Conservation (phyloP, 805 yeast species). For the Ogataea corticis region DNA sequence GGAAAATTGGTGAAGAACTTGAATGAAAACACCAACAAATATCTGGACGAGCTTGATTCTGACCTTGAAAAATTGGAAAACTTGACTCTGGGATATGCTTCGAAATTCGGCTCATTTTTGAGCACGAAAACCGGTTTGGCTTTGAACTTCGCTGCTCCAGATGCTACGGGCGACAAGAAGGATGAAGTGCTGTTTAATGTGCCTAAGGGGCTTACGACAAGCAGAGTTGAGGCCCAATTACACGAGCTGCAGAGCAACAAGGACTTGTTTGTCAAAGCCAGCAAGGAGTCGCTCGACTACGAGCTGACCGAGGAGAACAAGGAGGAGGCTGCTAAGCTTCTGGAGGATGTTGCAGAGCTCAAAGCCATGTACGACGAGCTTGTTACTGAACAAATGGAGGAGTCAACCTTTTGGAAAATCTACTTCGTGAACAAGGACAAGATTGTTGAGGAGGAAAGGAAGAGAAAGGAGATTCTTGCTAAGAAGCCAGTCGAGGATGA, state of each 20-base stretch:
- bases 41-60: conserved; percentile 70
- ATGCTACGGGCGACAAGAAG: conserved; percentile 32
- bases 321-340: conserved; percentile 42
- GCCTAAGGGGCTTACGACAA: conserved; percentile 43
- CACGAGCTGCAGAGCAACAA: conserved; percentile 53
- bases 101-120: conserved; percentile 58
- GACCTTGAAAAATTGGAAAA: conserved; percentile 74
- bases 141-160: conserved; percentile 16
- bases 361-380: conserved; percentile 54
- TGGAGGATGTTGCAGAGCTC: conserved; percentile 52
- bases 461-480: conserved; percentile 62
- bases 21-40: conserved; percentile 53
- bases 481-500: conserved; percentile 37
- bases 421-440: conserved; percentile 57
- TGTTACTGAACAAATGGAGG: conserved; percentile 62
- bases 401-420: conserved; percentile 70
- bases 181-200: conserved; percentile 46
- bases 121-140: conserved; percentile 21
- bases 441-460: conserved; percentile 60
- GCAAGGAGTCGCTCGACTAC: conserved; percentile 41
- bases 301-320: conserved; percentile 46
- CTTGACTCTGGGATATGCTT: conserved; percentile 60
- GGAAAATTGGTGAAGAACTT: conserved; percentile 28
- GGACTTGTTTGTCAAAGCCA: conserved; percentile 41
- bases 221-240: conserved; percentile 65